Base-by-base conservation (phyloP, 495 filamentous ascomycete genomes). In the Aspergillus campestris region DNA sequence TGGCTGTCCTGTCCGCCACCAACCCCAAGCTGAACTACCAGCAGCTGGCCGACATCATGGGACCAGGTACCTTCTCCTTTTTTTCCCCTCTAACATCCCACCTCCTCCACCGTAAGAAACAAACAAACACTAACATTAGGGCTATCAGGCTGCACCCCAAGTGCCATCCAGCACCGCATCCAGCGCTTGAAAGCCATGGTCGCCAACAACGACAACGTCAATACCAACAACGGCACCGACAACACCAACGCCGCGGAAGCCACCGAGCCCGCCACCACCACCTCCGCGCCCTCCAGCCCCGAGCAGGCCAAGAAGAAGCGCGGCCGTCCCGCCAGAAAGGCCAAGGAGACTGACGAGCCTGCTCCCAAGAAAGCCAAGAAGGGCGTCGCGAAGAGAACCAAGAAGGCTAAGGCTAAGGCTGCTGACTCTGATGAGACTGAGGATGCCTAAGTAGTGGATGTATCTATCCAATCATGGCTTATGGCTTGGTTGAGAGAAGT, bases 141-240 rank as follows among this genome's bases (percentile, higher is more conserved):
- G 8, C 10, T 6, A 10, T 6, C 42, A 65, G 57, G 53, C 0
- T 65, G 63, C 44, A 62, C 56, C 37, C 34, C 38, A n/a, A 52
- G 44, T 11, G 63, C 66, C 8, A 33, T 67, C 10, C 45, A 53
- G 33, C 59, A 62, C 44, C 61, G 55, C 31, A 38, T 68, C 35
- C 48, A 54, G 27, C 55, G 54, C 11, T 33, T 70, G n/a, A 47
- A 43, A 8, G 59, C 51, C 1, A 53, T 34, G 38, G 50, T 34
- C 27, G 38, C 24, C 40, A 34, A 15, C 8, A 31, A 6, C 8
- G 11, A 7, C 12, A n/a, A 49, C 28, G n/a, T n/a, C n/a, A n/a
- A n/a, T n/a, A 11, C 6, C 9, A 30, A 24, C 9, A 31, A 12
- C 8, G 9, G 18, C 12, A 38, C 30, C 31, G 5, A 11, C 2